These are phyloP conservation scores for Naganishia friedmannii DNA, from an alignment of 768 basidiomycete species.

Conservation along the genomic window DNA sequence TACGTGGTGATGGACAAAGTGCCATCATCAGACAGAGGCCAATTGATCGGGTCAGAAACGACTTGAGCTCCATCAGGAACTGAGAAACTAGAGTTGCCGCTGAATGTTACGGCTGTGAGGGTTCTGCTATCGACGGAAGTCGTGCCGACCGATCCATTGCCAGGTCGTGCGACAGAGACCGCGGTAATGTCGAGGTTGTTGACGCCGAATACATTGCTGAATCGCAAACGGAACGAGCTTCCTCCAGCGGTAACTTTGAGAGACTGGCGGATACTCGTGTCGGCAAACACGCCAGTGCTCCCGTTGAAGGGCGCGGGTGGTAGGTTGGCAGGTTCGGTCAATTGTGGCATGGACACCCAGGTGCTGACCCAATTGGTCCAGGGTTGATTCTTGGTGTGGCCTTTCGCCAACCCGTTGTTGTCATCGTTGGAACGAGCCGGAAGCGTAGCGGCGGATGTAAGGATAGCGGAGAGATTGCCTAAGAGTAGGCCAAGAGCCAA, in stretches of 20 bases:
- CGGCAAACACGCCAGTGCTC: slow-evolving; percentile 52
- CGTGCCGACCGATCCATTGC: slow-evolving; percentile 52
- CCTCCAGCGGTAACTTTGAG: slow-evolving; percentile 56
- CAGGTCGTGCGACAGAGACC: slow-evolving; percentile 39
- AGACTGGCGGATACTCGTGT: slow-evolving; percentile 59
- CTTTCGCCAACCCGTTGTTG: slow-evolving; percentile 7
- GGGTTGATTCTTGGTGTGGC: slow-evolving; percentile 2
- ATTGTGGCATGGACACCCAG: slow-evolving; percentile 50
- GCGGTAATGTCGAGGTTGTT: slow-evolving; percentile 55
- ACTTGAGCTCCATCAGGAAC: slow-evolving; percentile 57
- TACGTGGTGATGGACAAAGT: slow-evolving; percentile 56
- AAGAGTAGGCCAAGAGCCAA: not conserved
- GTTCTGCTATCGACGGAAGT: slow-evolving; percentile 53
- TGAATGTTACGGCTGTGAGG: slow-evolving; percentile 55
- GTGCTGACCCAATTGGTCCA: slow-evolving; percentile 44
- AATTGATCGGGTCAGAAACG: slow-evolving; percentile 57
- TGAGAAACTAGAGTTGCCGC: slow-evolving; percentile 53
- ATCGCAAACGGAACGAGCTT: slow-evolving; percentile 55
- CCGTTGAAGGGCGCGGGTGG: slow-evolving; percentile 36
- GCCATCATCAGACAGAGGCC: slow-evolving; percentile 53
- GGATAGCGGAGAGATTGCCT: not conserved
- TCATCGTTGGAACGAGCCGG: not conserved
- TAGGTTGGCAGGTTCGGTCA: slow-evolving; percentile 49
- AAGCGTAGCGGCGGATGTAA: not conserved
- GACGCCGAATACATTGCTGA: slow-evolving; percentile 59